These are phyloP conservation scores for Cordyceps militaris DNA, from an alignment of 2,329 filamentous ascomycete genomes.

Conservation along the genomic window DNA sequence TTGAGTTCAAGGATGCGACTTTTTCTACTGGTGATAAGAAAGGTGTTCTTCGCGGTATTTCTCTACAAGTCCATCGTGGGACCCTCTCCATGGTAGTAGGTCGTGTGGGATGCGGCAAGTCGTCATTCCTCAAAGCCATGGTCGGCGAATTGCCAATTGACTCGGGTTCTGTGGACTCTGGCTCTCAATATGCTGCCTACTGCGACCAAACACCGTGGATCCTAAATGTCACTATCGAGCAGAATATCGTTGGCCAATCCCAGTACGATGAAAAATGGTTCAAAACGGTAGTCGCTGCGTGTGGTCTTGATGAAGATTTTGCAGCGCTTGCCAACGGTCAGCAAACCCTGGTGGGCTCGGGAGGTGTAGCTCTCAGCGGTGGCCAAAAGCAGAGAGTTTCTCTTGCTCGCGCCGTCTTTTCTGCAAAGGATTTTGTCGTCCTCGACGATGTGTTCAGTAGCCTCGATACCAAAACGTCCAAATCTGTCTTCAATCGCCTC, in stretches of 20 bases:
- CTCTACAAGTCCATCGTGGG: constrained; percentile 16
- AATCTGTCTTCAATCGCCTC: constrained; percentile 34
- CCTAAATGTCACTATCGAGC: constrained; percentile 19
- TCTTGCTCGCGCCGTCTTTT: constrained; percentile 41
- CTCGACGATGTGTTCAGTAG: constrained; percentile 42
- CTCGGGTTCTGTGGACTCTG: constrained; percentile 22
- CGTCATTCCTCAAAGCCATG: constrained; percentile 31
- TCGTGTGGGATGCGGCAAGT: constrained; percentile 38
- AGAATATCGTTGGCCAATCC: constrained; percentile 22
- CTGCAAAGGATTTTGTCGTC: constrained; percentile 30
- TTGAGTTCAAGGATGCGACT: constrained; percentile 12
- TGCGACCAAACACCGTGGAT: constrained; percentile 28
- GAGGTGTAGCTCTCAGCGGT: constrained; percentile 36
- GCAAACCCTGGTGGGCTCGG: constrained; percentile 32
- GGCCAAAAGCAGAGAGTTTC: constrained; percentile 37
- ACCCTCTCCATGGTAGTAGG: constrained; percentile 33
- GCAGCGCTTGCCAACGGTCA: constrained; percentile 25
- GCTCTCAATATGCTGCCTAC: constrained; percentile 28
- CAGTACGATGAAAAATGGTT: constrained; percentile 24
- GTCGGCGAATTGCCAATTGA: constrained; percentile 28
- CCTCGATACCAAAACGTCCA: constrained; percentile 37
- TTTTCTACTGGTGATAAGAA: constrained; percentile 16
- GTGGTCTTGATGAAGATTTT: constrained; percentile 30
- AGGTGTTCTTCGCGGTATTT: constrained; percentile 21
- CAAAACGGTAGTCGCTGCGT: constrained; percentile 24